These are phyloP conservation scores for Coemansia sp. DNA, from an alignment of 192 early-diverging fungal species.

Conservation along the genomic window DNA sequence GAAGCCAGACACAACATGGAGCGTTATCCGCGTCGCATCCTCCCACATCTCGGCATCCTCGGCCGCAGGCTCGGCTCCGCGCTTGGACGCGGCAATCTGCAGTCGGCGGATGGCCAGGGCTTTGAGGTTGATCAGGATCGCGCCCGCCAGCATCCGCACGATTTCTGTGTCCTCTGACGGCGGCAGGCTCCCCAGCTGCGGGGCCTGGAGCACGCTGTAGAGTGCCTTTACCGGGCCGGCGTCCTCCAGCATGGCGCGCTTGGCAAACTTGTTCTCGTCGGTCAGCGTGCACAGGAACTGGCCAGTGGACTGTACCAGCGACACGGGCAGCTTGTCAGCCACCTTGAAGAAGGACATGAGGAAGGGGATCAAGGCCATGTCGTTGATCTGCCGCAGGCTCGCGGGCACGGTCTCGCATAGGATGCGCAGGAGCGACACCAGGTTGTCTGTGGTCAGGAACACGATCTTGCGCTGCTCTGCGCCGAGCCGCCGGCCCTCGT, in stretches of 20 bases:
- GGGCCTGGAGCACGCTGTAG: constrained; percentile 41
- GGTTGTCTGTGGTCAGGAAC: constrained; percentile 44
- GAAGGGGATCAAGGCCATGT: constrained; percentile 55
- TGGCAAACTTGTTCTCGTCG: constrained; percentile 63
- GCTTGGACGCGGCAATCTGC: background rate
- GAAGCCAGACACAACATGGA: constrained; percentile 26
- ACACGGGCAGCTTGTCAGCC: constrained; percentile 23
- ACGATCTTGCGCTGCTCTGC: constrained; percentile 40
- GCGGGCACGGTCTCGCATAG: constrained; percentile 66
- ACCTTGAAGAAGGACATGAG: constrained; percentile 64
- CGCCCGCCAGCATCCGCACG: constrained; percentile 64
- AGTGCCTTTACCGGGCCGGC: constrained; percentile 52
- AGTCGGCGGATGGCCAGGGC: constrained; percentile 16
- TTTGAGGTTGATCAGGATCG: constrained; percentile 52
- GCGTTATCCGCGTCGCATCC: constrained; percentile 18
- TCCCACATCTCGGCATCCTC: constrained; percentile 53
- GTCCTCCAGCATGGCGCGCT: constrained; percentile 54
- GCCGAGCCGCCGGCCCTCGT: constrained; percentile 22
- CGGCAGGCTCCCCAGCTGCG: background rate
- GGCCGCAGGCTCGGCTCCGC: constrained; percentile 18
- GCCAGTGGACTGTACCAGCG: constrained; percentile 48
- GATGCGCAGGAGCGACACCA: constrained; percentile 38
- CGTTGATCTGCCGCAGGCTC: constrained; percentile 62
- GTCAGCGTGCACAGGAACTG: constrained; percentile 81
- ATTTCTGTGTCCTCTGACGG: constrained; percentile 54